Evolutionary conservation across 192 early-diverging fungal genomes (phyloP), one percentile per base, ranked within the genome.

Genomic region (Umbelopsis sp.): DNA sequence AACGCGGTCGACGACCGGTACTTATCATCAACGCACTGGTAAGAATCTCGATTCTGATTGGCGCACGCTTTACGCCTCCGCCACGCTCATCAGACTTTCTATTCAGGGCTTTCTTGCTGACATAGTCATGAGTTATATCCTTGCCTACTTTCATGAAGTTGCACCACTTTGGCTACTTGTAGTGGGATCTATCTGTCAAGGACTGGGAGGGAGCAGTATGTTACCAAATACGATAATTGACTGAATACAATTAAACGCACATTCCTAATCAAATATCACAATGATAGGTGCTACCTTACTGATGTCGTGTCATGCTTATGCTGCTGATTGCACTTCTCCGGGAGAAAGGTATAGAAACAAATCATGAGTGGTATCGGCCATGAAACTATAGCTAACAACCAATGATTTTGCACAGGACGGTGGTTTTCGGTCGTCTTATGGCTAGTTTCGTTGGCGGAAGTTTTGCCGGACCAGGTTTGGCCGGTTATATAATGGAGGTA

Each of bases 21-120:
- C 5, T 61, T 4, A 15, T 61, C 18, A 61, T 61, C 30, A 61
- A 61, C 30, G 55, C 23, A 61, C 4, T 61, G 30, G 55, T 61
- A 61, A 18, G 52, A 1, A 1, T 41, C 37, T 41, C 37, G 37
- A 6, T 41, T 9, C 7, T 41, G 37, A 41, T 41, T 41, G 37
- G 37, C 37, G 37, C 37, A 10, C 10, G 10, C 1, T 41, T 41
- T 41, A 10, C 37, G 6, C 10, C 37, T 41, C 37, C 37, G 37
- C 37, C 37, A 9, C 6, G 5, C 37, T 41, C 37, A 41, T 10
- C 10, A 41, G 6, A 10, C 37, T 41, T 41, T 41, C 37, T 61
- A 52, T 51, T 13, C 21, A 61, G 55, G 27, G 27, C 15, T 35
- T 61, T 18, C 15, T 16, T 10, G 27, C 37, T 61, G 55, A 55